Percentiles rank a stretch among this genome's conserved stretches.
Conservation (phyloP, 164 flowering plant species). For the Taxillus chinensis region DNA sequence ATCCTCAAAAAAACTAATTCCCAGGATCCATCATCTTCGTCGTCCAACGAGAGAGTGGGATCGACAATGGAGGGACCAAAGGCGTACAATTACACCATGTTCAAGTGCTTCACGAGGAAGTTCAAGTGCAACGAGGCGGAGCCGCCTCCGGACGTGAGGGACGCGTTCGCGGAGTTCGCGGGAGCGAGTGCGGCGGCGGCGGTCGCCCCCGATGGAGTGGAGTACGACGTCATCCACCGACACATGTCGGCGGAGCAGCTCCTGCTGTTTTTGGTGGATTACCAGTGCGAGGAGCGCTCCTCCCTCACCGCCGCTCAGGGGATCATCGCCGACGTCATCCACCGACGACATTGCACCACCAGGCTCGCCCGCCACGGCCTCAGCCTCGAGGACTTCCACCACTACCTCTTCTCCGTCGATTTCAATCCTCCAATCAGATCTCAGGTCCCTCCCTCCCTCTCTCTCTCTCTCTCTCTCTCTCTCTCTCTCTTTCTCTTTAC, state of each 20-base stretch:
- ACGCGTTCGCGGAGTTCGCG: conserved; percentile 32
- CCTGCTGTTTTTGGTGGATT: conserved; percentile 44
- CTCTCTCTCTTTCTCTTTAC: too few relatives aligned
- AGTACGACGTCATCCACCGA: background rate
- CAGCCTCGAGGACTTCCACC: conserved; percentile 58
- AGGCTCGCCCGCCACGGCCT: conserved; percentile 20
- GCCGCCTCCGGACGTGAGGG: conserved; percentile 60
- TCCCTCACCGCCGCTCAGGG: conserved; percentile 19
- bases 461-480: background rate
- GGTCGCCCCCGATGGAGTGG: too few relatives aligned
- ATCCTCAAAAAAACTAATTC: too few relatives aligned
- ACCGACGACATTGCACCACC: conserved; percentile 22
- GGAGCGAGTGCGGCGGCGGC: conserved; percentile 10
- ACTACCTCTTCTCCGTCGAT: conserved; percentile 49
- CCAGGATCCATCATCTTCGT: too few relatives aligned
- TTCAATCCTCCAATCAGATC: conserved; percentile 51
- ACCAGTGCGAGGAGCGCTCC: conserved; percentile 33
- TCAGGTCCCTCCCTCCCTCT: conserved; percentile 26
- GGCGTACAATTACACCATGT: conserved; percentile 54
- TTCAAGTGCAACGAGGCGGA: conserved; percentile 48
- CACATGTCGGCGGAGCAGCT: conserved; percentile 59
- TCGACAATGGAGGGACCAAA: conserved; percentile 14
- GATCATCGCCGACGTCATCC: conserved; percentile 30
- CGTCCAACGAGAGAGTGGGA: background rate
- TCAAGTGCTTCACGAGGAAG: conserved; percentile 59